Base-by-base conservation (phyloP, 371 early-diverging fungal species). In the Entomophthora muscae region DNA sequence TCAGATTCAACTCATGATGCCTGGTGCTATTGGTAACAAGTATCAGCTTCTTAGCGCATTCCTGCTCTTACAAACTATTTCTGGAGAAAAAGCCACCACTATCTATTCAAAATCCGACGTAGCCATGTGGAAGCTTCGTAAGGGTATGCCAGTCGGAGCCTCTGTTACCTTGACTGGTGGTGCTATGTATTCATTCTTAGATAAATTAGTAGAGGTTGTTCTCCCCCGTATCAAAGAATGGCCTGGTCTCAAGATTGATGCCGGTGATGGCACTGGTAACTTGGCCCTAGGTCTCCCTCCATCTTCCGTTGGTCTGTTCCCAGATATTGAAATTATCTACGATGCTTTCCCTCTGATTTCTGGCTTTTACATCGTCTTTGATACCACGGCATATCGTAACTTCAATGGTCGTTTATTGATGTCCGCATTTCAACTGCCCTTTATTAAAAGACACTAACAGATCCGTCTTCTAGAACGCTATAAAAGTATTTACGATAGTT, bases 251-350 rank as follows among this genome's bases (percentile, higher is more conserved):
- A 73, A 77, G 3, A 77, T 79, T 71, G 81, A 77, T 65, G 75
- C 83, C 29, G 92, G 91, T 64, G 89, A 91, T 67, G 83, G 85
- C 53, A 79, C 83, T 54, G 95, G 94, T 33, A 85, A 84, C 69
- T 79, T 94, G 66, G 83, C 85, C 13, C 72, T 94, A 65, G 88
- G 91, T 17, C 83, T 97, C 66, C 85, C 84, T 28, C 77, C 88
- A 13, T 84, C 88, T 32, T 89, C 84, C 7, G 76, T 89, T 32
- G 89, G 89, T 28, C 75, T 96, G 58, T 97, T 95, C 80, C 95
- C 95, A 3, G 95, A 97, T 77, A 89, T 95, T 66, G 98, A 95
- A 76, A 83, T 84, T 32, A 88, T 89, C 64, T 95, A 91, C 73
- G 95, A 95, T 65, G 82, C 84, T 74, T 90, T 85, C 72, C 95